Base-by-base conservation (phyloP, 2,329 filamentous ascomycete genomes). In the Colletotrichum endophyticum region DNA sequence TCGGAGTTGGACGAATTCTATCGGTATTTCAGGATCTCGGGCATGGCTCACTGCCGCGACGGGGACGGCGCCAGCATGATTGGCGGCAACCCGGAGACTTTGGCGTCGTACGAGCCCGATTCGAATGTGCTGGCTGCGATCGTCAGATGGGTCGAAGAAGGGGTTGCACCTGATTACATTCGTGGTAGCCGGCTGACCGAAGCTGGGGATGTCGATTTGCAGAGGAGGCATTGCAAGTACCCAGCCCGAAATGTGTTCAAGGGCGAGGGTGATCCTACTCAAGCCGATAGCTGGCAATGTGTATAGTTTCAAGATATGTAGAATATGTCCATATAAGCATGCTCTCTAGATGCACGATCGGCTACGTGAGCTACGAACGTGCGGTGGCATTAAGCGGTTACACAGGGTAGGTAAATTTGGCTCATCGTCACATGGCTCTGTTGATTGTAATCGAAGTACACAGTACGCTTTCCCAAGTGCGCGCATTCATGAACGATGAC, bases 81-180 rank as follows among this genome's bases (percentile, higher is more conserved):
- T 8, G 83, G 84, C 0, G 69, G 63, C 72, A 81, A 69, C 36
- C 76, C 30, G n/a, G 79, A 39, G 59, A 79, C 34, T 3, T 57
- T 63, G 22, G 56, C 63, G 9, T 73, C 69, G 0, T 79, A 79
- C 13, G 78, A 87, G 15, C 83, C 86, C 0, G 80, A 85, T 8
- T 79, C 85, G 27, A 91, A 90, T 34, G 83, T 89, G 0, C 79
- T 91, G 16, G 84, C 87, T 70, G 86, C 87, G 0, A 81, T 91
- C 5, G 87, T 91, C 1, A 81, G 85, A n/a, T 90, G 88, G 88
- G 88, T 90, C 1, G 89, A 88, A 79, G 78, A 84, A 15, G 85
- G 81, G 1, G 53, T 82, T n/a, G 86, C 86, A 0, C 88, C 89
- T 0, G 86, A 87, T 32, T 81, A 82, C 3, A 73, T 85, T 15